These are phyloP conservation scores for Gyromitra esculenta DNA, from an alignment of 2,329 filamentous ascomycete species.

Conservation along the genomic window DNA sequence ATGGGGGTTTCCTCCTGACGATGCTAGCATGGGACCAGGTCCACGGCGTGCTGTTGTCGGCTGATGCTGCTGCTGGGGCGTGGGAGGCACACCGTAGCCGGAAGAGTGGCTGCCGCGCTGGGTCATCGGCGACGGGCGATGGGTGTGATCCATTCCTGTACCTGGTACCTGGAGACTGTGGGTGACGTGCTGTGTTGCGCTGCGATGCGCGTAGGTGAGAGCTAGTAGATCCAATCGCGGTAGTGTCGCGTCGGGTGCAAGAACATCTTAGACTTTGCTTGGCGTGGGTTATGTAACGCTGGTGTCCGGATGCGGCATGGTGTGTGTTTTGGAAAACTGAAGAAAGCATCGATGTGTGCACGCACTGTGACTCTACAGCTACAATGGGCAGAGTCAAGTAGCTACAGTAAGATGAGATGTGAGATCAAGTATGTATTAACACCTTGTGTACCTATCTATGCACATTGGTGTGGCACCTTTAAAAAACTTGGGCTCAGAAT, in stretches of 20 bases:
- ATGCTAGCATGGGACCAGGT: constrained; percentile 57
- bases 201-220: constrained; percentile 14
- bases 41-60: constrained; percentile 54
- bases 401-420: no score
- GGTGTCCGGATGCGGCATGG: neutral
- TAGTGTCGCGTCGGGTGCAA: constrained; percentile 32
- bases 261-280: constrained; percentile 7
- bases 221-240: constrained; percentile 8
- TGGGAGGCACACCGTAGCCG: constrained; percentile 34
- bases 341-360: no score
- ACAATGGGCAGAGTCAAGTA: no score
- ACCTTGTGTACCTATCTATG: no score
- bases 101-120: constrained; percentile 37
- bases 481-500: no score
- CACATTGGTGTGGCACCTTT: no score
- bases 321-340: no score
- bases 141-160: constrained; percentile 42
- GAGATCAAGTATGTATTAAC: no score
- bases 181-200: constrained; percentile 21
- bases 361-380: no score
- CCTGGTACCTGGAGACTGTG: neutral
- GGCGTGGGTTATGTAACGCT: neutral
- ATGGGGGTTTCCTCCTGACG: constrained; percentile 45
- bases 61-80: constrained; percentile 31
- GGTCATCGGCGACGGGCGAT: constrained; percentile 37